These are phyloP conservation scores for Plasmodium gallinaceum DNA, from an alignment of 169 alveolate species.

Conservation along the genomic window DNA sequence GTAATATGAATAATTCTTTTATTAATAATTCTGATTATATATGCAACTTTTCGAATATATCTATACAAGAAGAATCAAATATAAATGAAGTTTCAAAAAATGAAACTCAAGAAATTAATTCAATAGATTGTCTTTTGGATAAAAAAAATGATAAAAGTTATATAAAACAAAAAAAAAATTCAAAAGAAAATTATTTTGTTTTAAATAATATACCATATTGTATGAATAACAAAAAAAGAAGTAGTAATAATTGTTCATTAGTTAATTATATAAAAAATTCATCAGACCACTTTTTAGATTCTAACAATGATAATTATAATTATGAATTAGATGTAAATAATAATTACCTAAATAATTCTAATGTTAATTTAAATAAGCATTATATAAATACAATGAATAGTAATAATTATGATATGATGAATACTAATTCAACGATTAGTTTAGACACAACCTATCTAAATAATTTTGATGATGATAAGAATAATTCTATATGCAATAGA, in stretches of 20 bases:
- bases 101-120: background rate
- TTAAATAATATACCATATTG: background rate
- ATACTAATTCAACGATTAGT: slow-evolving; percentile 22
- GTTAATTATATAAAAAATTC: slow-evolving; percentile 1
- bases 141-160: background rate
- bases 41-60: background rate
- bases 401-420: slow-evolving; percentile 16
- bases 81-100: too few relatives aligned
- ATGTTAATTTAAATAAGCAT: background rate
- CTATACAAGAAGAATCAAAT: background rate
- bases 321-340: slow-evolving; percentile 11
- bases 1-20: background rate
- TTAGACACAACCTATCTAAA: slow-evolving; percentile 15
- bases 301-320: slow-evolving; percentile 10
- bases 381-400: slow-evolving; percentile 1
- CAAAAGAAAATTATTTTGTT: background rate
- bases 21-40: background rate
- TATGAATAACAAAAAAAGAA: slow-evolving; percentile 1
- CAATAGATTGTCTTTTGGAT: background rate
- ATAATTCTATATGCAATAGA: background rate
- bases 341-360: slow-evolving; percentile 3
- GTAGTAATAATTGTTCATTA: slow-evolving; percentile 3
- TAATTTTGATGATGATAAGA: background rate
- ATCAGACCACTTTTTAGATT: background rate
- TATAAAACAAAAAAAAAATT: background rate